Evolutionary conservation across 768 basidiomycete genomes (phyloP).

Genomic region (Ramaria sp.): DNA sequence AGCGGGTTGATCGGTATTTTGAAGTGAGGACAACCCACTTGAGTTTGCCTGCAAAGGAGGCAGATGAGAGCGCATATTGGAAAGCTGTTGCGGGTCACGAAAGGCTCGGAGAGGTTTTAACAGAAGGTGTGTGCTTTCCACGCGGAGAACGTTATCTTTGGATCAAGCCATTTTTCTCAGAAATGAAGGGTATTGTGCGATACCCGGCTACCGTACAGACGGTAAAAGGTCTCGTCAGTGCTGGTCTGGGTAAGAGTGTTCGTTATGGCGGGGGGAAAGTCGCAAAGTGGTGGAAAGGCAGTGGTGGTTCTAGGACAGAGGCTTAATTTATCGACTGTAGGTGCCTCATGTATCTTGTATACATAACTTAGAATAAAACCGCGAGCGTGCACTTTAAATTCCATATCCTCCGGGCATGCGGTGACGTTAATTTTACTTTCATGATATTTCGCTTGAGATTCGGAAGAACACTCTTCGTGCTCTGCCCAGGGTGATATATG

Average conservation of each 20-base stretch:
- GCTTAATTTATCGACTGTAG: not conserved
- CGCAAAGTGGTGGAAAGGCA: constrained; percentile 65
- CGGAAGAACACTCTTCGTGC: too few species aligned
- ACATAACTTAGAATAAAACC: not conserved
- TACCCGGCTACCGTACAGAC: constrained; percentile 78
- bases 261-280: constrained; percentile 71
- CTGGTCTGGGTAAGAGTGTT: constrained; percentile 69
- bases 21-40: constrained; percentile 17
- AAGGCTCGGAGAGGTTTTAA: constrained; percentile 40
- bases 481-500: too few species aligned
- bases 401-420: too few species aligned
- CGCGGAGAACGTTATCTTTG: not conserved
- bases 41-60: constrained; percentile 32
- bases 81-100: constrained; percentile 56
- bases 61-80: constrained; percentile 73
- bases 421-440: too few species aligned
- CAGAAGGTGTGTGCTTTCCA: constrained; percentile 29
- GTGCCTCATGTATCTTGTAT: not conserved
- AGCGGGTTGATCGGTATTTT: constrained; percentile 43
- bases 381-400: too few species aligned
- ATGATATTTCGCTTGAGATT: too few species aligned
- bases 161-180: constrained; percentile 26
- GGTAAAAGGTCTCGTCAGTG: constrained; percentile 76
- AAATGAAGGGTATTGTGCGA: constrained; percentile 68
- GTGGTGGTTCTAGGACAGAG: not conserved